These are phyloP conservation scores for Flaveria linearis DNA, from an alignment of 129 eudicot genomes.

Conservation along the genomic window DNA sequence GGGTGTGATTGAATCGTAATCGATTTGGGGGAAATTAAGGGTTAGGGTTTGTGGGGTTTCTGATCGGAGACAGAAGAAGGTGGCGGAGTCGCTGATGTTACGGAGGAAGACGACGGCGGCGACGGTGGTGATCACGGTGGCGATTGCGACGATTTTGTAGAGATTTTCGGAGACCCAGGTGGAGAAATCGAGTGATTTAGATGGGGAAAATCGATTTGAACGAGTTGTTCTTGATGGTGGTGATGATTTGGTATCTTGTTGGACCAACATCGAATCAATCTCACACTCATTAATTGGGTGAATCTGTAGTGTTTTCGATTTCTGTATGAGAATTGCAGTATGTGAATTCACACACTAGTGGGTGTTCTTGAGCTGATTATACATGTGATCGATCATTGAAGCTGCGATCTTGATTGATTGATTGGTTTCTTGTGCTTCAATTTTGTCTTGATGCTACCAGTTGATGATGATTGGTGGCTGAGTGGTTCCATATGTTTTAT, in stretches of 20 bases:
- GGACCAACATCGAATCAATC: conserved; percentile 67
- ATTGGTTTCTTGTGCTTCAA: neutral
- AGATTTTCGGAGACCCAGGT: conserved; percentile 75
- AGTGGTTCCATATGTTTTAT: too few relatives aligned
- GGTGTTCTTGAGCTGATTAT: conserved; percentile 22
- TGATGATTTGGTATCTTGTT: conserved; percentile 49
- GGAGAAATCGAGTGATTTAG: conserved; percentile 74
- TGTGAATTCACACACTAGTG: conserved; percentile 21
- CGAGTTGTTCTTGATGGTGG: conserved; percentile 20
- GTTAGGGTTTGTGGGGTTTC: conserved; percentile 41
- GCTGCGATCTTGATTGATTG: neutral
- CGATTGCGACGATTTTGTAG: conserved; percentile 59
- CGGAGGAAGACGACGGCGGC: conserved; percentile 74
- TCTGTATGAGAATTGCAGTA: too few relatives aligned
- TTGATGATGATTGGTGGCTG: neutral
- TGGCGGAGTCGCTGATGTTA: conserved; percentile 55
- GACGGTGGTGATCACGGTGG: conserved; percentile 58
- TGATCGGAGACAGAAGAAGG: conserved; percentile 67
- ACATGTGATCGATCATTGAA: conserved; percentile 14
- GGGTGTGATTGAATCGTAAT: conserved; percentile 54
- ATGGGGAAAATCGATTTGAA: conserved; percentile 39
- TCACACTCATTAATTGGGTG: conserved; percentile 2
- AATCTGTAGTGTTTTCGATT: neutral
- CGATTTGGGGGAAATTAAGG: conserved; percentile 51
- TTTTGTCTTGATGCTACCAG: neutral